phyloP scores from a whole-genome alignment of 208 protist genomes.

The Crithidia thermophila region DNA sequence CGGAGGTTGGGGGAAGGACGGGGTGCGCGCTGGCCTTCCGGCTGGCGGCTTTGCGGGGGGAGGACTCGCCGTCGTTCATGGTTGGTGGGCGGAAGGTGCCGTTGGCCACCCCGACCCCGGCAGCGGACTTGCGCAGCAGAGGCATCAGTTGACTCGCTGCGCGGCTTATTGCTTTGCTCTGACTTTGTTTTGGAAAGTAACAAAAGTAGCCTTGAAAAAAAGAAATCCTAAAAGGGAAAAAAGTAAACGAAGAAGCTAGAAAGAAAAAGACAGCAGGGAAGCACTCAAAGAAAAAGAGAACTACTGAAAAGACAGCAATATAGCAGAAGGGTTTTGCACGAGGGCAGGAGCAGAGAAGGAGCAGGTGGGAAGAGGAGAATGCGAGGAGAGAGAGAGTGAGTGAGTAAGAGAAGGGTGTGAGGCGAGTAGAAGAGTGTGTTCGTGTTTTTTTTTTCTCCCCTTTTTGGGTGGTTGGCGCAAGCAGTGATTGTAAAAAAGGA shows the following conservation, averaged over 20 bases:
- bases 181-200: no score
- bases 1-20: slow-evolving; percentile 14
- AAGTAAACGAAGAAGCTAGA: slow-evolving; percentile 6
- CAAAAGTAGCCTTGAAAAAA: background rate
- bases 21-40: slow-evolving; percentile 14
- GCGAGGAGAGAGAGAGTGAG: slow-evolving; percentile 3
- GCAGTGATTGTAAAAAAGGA: no score
- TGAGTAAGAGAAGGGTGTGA: no score
- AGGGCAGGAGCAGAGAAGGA: background rate
- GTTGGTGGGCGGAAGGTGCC: slow-evolving; percentile 45
- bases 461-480: no score
- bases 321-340: no score
- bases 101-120: slow-evolving; percentile 23
- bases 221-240: background rate
- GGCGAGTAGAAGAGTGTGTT: no score
- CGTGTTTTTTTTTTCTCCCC: no score
- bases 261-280: background rate
- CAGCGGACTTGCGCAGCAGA: slow-evolving; percentile 36
- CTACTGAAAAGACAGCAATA: slow-evolving; percentile 4
- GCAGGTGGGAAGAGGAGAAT: slow-evolving; percentile 1
- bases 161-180: background rate
- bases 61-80: slow-evolving; percentile 5
- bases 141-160: slow-evolving; percentile 20
- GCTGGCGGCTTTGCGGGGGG: background rate
- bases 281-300: background rate